These are phyloP conservation scores for Saccharomycopsis phalli DNA, from an alignment of 1,139 yeast species.

Conservation along the genomic window DNA sequence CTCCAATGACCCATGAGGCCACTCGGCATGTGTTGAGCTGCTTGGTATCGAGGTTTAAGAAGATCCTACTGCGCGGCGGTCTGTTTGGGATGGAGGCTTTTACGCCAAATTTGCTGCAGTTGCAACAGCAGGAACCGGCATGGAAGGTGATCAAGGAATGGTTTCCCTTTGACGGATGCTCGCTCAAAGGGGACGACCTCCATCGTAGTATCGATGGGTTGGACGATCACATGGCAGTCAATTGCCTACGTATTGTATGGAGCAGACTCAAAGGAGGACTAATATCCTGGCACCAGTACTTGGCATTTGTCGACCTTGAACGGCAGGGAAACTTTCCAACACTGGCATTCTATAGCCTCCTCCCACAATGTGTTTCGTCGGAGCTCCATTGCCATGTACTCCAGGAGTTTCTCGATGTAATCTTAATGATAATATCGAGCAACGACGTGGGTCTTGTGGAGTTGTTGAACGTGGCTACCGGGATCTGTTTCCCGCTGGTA, in stretches of 20 bases:
- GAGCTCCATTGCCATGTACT: constrained; percentile 10
- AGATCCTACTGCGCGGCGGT: background rate
- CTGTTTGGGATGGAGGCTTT: constrained; percentile 5
- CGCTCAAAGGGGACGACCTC: constrained; percentile 11
- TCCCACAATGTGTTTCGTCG: constrained; percentile 6
- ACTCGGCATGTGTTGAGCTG: constrained; percentile 8
- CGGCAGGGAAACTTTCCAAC: background rate
- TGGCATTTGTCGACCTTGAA: background rate
- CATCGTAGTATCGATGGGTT: background rate
- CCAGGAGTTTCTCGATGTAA: constrained; percentile 14
- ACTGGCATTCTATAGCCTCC: constrained; percentile 7
- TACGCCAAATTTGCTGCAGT: constrained; percentile 14
- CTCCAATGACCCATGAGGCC: constrained; percentile 8
- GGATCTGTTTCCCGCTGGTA: constrained; percentile 5
- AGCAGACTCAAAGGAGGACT: background rate
- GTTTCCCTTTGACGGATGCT: constrained; percentile 18
- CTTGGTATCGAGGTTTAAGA: constrained; percentile 3
- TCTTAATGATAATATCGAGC: background rate
- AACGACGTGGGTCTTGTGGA: constrained; percentile 1
- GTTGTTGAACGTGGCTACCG: constrained; percentile 9
- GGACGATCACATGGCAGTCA: background rate
- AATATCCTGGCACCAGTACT: background rate
- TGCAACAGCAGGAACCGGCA: background rate
- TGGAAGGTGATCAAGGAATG: constrained; percentile 8
- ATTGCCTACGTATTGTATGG: background rate